A percentile compares a stretch with the other conserved stretches of the same genome.
These are phyloP conservation scores for Thraustochytrium striatum DNA, from an alignment of 352 stramenopile genomes.

Conservation along the genomic window DNA sequence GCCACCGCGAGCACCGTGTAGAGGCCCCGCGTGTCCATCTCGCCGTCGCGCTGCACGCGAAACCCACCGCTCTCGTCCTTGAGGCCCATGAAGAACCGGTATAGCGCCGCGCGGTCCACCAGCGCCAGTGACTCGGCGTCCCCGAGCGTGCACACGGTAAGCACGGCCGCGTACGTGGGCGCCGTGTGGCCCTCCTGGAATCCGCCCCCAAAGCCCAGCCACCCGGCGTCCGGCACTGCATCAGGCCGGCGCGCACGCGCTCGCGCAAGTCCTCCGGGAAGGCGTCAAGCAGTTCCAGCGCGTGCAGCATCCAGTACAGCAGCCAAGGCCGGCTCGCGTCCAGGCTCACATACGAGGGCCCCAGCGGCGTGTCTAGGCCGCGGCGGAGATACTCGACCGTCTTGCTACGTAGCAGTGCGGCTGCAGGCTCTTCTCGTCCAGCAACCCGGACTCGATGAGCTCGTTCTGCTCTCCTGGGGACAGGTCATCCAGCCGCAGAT, in stretches of 20 bases:
- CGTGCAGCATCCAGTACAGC: slow-evolving; percentile 94
- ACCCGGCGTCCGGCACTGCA: slow-evolving; percentile 42
- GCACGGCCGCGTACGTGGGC: slow-evolving; percentile 88
- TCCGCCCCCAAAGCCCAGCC: slow-evolving; percentile 89
- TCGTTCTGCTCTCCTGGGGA: slow-evolving; percentile 69
- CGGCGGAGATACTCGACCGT: slow-evolving; percentile 71
- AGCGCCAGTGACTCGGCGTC: slow-evolving; percentile 58
- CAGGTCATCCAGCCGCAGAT: slow-evolving; percentile 75
- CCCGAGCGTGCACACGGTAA: slow-evolving; percentile 84
- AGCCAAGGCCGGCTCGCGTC: slow-evolving; percentile 95
- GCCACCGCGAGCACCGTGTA: slow-evolving; percentile 94
- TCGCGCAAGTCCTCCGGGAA: slow-evolving; percentile 54
- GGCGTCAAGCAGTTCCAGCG: slow-evolving; percentile 83
- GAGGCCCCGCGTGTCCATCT: slow-evolving; percentile 84
- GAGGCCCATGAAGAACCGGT: slow-evolving; percentile 78
- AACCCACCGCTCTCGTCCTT: slow-evolving; percentile 84
- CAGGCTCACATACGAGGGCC: slow-evolving; percentile 75
- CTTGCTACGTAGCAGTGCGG: slow-evolving; percentile 72
- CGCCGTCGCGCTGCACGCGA: slow-evolving; percentile 92
- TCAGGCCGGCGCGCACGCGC: slow-evolving; percentile 40
- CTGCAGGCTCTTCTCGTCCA: slow-evolving; percentile 64
- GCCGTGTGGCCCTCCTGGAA: slow-evolving; percentile 75
- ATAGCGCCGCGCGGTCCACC: slow-evolving; percentile 56
- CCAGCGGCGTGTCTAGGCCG: slow-evolving; percentile 64
- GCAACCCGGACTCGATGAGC: slow-evolving; percentile 72